Percentiles rank a stretch among this genome's conserved stretches.
Conservation (phyloP, 805 yeast genomes). For the Cyberlindnera meyerae region DNA sequence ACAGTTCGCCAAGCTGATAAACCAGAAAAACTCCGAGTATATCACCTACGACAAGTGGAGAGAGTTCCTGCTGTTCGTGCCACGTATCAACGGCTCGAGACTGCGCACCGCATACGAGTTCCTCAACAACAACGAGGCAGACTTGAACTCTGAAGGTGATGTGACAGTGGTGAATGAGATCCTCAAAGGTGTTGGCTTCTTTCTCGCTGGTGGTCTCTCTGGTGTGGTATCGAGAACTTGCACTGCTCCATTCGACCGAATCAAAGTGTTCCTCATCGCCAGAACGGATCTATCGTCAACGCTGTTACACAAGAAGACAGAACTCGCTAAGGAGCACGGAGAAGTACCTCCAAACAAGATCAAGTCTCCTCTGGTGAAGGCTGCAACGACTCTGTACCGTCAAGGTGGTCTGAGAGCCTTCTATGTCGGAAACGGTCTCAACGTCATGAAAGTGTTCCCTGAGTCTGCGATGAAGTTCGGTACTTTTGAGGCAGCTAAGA, state of each 20-base stretch:
- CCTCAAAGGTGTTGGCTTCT: conserved; percentile 81
- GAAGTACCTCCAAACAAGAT: conserved; percentile 40
- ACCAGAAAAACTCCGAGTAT: conserved; percentile 53
- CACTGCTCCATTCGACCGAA: conserved; percentile 95
- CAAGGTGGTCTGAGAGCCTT: conserved; percentile 87
- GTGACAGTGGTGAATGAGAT: conserved; percentile 77
- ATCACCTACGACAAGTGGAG: conserved; percentile 85
- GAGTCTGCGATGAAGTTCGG: conserved; percentile 98
- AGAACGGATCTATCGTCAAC: conserved; percentile 78
- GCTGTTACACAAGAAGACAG: conserved; percentile 50
- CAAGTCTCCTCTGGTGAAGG: conserved; percentile 72
- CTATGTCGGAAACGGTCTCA: conserved; percentile 93
- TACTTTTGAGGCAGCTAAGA: conserved; percentile 83
- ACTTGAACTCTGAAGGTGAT: conserved; percentile 87
- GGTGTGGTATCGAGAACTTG: conserved; percentile 95
- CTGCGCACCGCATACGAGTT: conserved; percentile 76
- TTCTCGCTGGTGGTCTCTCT: conserved; percentile 90
- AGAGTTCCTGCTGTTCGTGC: conserved; percentile 76
- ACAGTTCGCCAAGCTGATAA: conserved; percentile 43
- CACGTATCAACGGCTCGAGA: conserved; percentile 71
- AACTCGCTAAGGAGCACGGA: conserved; percentile 39
- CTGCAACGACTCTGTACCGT: conserved; percentile 72
- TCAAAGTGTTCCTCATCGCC: conserved; percentile 90
- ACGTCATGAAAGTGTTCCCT: conserved; percentile 91
- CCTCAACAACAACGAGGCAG: conserved; percentile 74